Evolutionary conservation across 306 rosid species (phyloP).

Genomic region (Fragaria vesca): DNA sequence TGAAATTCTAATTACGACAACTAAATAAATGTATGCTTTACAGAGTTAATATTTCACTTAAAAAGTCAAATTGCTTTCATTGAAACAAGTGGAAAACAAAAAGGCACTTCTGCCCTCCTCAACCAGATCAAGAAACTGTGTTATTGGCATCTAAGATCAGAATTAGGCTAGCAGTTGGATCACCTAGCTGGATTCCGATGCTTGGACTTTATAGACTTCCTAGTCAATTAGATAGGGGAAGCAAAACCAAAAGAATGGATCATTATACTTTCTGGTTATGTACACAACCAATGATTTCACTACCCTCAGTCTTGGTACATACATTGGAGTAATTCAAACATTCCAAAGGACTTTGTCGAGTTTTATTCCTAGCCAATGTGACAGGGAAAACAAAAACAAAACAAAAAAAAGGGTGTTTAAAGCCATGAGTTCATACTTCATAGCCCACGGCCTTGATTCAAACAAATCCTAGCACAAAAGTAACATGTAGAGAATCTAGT

Average conservation of each 20-base stretch:
- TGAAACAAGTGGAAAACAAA: background rate
- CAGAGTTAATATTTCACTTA: background rate
- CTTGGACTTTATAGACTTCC: background rate
- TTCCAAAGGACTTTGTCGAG: background rate
- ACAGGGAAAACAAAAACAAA: background rate
- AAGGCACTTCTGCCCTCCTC: background rate
- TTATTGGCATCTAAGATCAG: background rate
- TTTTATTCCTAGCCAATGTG: background rate
- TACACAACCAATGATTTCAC: background rate
- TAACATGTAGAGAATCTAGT: too few relatives aligned
- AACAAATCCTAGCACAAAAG: background rate
- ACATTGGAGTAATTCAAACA: background rate
- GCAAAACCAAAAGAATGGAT: background rate
- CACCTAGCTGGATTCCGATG: background rate
- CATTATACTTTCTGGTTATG: background rate
- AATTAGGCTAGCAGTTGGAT: background rate
- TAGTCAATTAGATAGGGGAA: background rate
- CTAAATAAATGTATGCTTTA: too few relatives aligned
- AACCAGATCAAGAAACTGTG: background rate
- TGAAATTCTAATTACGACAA: background rate
- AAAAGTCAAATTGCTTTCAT: background rate
- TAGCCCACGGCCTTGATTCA: background rate
- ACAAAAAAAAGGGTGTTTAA: background rate
- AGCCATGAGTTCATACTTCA: background rate
- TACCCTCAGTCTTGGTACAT: background rate